A percentile compares a stretch with the other conserved stretches of the same genome.
These are phyloP conservation scores for Euphorbia corollata DNA, from an alignment of 441 rosid species.

Conservation along the genomic window DNA sequence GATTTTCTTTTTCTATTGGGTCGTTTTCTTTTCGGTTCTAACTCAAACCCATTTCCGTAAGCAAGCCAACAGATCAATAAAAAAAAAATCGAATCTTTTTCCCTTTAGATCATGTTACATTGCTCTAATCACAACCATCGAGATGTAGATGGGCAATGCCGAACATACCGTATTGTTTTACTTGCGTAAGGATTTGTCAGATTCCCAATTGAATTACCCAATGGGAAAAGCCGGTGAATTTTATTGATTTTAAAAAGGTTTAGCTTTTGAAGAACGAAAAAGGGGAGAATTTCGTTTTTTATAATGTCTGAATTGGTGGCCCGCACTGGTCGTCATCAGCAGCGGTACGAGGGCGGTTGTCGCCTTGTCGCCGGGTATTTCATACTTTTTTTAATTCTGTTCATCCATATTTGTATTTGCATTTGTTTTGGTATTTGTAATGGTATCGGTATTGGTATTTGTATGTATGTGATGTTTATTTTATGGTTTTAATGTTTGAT, in stretches of 20 bases:
- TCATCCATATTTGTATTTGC: too few relatives aligned
- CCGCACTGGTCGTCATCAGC: slow-evolving; percentile 97
- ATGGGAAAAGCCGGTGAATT: neutral
- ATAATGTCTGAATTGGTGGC: slow-evolving; percentile 88
- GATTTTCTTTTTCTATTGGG: neutral
- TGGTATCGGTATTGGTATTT: neutral
- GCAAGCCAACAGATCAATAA: neutral
- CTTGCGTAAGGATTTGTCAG: slow-evolving; percentile 30
- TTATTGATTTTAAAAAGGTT: slow-evolving; percentile 12
- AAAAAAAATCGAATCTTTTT: neutral
- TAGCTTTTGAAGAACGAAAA: neutral
- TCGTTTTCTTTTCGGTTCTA: slow-evolving; percentile 1
- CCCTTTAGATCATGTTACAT: slow-evolving; percentile 33
- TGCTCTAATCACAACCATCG: slow-evolving; percentile 27
- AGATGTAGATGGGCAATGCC: slow-evolving; percentile 22
- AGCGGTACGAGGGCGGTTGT: slow-evolving; percentile 77
- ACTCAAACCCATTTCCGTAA: neutral
- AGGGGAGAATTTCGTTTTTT: neutral
- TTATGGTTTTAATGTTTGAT: neutral
- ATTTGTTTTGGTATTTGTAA: neutral
- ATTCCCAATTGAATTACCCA: slow-evolving; percentile 4
- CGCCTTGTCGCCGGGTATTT: slow-evolving; percentile 93
- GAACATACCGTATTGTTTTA: slow-evolving; percentile 22
- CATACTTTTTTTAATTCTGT: neutral
- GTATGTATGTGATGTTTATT: neutral